Base-by-base conservation (phyloP, 306 rosid genomes). In the Cucumis sativus region DNA sequence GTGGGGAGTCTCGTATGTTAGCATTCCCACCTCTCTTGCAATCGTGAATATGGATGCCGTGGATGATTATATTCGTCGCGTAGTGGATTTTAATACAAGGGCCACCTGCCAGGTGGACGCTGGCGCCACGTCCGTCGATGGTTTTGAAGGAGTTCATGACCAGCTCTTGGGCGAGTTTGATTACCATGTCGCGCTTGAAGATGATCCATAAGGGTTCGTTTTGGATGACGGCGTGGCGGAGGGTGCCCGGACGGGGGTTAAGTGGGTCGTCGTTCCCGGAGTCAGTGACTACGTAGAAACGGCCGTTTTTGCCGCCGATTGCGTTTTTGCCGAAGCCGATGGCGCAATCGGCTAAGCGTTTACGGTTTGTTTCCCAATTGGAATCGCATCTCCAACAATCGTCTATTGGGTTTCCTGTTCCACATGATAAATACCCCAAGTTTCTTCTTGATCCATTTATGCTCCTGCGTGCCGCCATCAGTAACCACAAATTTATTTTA, bases 311-410 rank as follows among this genome's bases (percentile, higher is more conserved):
- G 25, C 98, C 98, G 0, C 98, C 98, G 0, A 91, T 83, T 6
- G 98, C 97, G 12, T 88, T 83, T 69, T 93, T 93, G 0, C 98
- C 98, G 10, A 93, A 93, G 57, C 98, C 98, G 2, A 91, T 91
- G 12, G 93, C 97, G 20, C 98, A 93, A 43, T 93, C 98, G 0
- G 98, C 97, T 9, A 91, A 79, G 23, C 96, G 83, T 76, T 93
- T 94, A 3, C 98, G 79, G 76, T 93, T 91, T 58, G 40, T 75
- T 43, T 83, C 91, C 98, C 98, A 93, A 41, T 89, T 89, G 0
- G 96, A 81, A 33, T 91, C 82, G 39, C 98, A 93, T 13, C 98
- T 71, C 98, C 97, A 91, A 72, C 98, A 93, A 71, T 93, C 98
- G 25, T 93, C 98, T 33, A 93, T 93, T 17, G 98, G 98, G 76